Evolutionary conservation across 148 eudicot species (phyloP), one percentile per base, ranked within the genome.

Genomic region (Limonium bicolor): DNA sequence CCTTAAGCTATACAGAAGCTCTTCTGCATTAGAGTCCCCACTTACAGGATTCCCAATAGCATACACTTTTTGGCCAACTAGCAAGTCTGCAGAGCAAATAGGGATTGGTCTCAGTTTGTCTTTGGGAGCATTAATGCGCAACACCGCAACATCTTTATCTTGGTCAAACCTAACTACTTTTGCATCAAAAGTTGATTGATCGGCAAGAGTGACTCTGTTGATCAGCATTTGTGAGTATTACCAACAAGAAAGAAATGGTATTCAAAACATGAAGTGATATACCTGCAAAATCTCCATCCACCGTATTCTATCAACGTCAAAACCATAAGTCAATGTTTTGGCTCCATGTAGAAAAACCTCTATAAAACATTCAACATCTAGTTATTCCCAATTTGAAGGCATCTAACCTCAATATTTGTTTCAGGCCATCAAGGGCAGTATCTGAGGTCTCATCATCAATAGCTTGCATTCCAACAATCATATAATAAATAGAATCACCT

Each of bases 31-130:
- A n/a, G n/a, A n/a, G n/a, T n/a, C n/a, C n/a, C n/a, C 26, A 71
- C 92, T 72, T 69, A 88, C 97, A 56, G 97, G 97, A 53, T 88
- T 88, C 58, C 97, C 97, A 48, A 88, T 88, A 41, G 97, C 97
- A 60, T 35, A 88, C 26, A 88, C 97, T 77, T 88, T 84, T 52
- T 88, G 97, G 54, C 97, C 97, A 41, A 88, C 97, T 63, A 88
- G 92, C 71, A 88, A 71, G 55, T 84, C 94, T 19, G 92, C 69
- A 18, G 97, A 88, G 29, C 97, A 94, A 61, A 88, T 39, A 10
- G 94, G 94, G 54, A 84, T 52, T 8, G 97, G 97, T 57, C 92
- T 68, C 59, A 88, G 55, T 68, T 83, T 83, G 44, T 72, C 84
- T 41, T 83, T 68, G 7, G 97, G 81, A 36, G 73, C 83, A 51